Percentiles rank a stretch among this genome's conserved stretches.
Conservation (phyloP, 805 yeast species). For the Lachancea lanzarotensis region DNA sequence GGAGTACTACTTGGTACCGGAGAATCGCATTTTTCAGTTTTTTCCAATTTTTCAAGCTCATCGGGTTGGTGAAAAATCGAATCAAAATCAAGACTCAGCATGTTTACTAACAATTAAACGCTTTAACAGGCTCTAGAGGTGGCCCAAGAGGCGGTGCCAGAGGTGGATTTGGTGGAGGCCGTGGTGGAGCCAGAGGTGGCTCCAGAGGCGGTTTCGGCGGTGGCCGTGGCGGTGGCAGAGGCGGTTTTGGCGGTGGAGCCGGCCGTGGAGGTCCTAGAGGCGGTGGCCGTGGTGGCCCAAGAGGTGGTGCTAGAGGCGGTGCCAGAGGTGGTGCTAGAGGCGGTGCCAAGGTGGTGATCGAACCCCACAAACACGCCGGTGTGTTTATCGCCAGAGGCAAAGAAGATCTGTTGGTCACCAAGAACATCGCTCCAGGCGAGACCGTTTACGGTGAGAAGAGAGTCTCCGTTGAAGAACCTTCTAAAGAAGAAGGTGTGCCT, state of each 20-base stretch:
- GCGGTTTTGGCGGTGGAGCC: slow-evolving; percentile 49
- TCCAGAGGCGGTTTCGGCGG: slow-evolving; percentile 47
- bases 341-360: slow-evolving; percentile 94
- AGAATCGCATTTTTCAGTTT: too few species aligned
- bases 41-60: not conserved
- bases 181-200: slow-evolving; percentile 43
- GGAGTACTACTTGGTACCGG: too few species aligned
- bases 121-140: slow-evolving; percentile 10
- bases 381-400: slow-evolving; percentile 99
- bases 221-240: slow-evolving; percentile 44
- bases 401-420: slow-evolving; percentile 96
- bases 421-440: slow-evolving; percentile 97
- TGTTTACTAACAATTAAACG: slow-evolving; percentile 8
- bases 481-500: slow-evolving; percentile 78
- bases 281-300: slow-evolving; percentile 37
- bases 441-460: slow-evolving; percentile 98
- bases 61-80: not conserved
- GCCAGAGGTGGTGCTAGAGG: slow-evolving; percentile 78
- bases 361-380: slow-evolving; percentile 98
- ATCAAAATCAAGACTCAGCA: not conserved
- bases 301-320: slow-evolving; percentile 61
- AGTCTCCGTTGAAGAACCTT: slow-evolving; percentile 87
- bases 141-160: slow-evolving; percentile 5
- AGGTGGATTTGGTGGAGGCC: slow-evolving; percentile 23
- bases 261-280: slow-evolving; percentile 46